phyloP scores from a whole-genome alignment of 495 filamentous ascomycete species.

The Annulohypoxylon bovei region DNA sequence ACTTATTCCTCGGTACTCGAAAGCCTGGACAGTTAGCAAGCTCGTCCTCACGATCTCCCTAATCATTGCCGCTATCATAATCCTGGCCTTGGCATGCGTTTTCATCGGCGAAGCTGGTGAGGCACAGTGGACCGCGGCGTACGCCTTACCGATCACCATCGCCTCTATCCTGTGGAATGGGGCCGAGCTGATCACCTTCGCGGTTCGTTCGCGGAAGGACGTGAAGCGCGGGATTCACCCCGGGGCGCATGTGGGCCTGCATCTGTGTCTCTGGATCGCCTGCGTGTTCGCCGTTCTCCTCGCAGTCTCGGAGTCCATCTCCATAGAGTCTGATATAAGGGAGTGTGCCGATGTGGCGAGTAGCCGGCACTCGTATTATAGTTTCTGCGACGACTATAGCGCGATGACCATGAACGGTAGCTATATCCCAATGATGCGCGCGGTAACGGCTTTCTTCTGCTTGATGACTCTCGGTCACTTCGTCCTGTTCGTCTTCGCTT shows the following conservation, averaged over 20 bases:
- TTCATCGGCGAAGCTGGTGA: slow-evolving; percentile 11
- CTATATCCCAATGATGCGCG: slow-evolving; percentile 34
- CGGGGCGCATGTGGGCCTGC: slow-evolving; percentile 52
- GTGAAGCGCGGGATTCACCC: slow-evolving; percentile 47
- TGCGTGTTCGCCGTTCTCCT: slow-evolving; percentile 40
- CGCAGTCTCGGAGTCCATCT: slow-evolving; percentile 3
- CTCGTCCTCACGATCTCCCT: slow-evolving; percentile 44
- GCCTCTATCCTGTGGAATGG: slow-evolving; percentile 49
- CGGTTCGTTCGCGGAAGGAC: slow-evolving; percentile 33
- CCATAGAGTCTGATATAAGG: not conserved
- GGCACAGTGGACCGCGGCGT: slow-evolving; percentile 5
- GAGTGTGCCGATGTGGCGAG: slow-evolving; percentile 17
- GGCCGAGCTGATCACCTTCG: slow-evolving; percentile 49
- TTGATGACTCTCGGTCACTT: slow-evolving; percentile 46
- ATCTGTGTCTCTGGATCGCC: slow-evolving; percentile 49
- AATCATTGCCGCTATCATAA: slow-evolving; percentile 39
- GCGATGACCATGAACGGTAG: not conserved
- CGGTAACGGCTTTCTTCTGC: slow-evolving; percentile 35
- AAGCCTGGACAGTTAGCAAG: slow-evolving; percentile 39
- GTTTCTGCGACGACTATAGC: slow-evolving; percentile 31
- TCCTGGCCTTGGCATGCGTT: slow-evolving; percentile 42
- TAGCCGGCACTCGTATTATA: slow-evolving; percentile 1
- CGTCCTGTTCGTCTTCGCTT: slow-evolving; percentile 56
- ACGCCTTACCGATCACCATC: slow-evolving; percentile 38
- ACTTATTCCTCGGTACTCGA: slow-evolving; percentile 31